Base-by-base conservation (phyloP, 139 green algal genomes). In the Chlamydomonas sp. region DNA sequence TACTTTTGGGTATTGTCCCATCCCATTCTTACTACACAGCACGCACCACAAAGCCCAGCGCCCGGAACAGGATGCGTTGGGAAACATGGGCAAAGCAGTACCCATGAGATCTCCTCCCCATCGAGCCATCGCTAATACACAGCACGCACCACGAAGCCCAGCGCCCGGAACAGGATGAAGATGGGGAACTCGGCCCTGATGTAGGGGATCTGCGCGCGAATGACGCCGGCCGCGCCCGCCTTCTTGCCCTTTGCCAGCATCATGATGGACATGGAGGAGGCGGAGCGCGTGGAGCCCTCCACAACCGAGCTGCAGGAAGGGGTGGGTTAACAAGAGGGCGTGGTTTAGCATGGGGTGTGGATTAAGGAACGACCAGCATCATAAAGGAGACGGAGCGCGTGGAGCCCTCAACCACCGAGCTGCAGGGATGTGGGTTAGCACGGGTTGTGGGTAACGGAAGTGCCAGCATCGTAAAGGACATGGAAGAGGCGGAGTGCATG, bases 141-240 rank as follows among this genome's bases (percentile, higher is more conserved):
- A 74, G 31, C 64, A 88, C 94, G 73, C 77, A 96, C 95, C 87
- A 96, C 94, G 60, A 96, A 95, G 82, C 97, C 97, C 63, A 99
- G 91, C 0, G 97, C 97, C 1, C 96, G 86, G 92, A 99, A 99
- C 57, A 98, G 92, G 83, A 99, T 95, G 78, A 98, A 92, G 78
- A 98, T 95, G 81, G 97, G 97, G 73, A 99, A 93, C 77, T 98
- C 96, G 3, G 94, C 93, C 67, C 95, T 94, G 84, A 97, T 95
- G 89, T 98, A 98, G 9, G 96, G 96, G 64, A 95, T 94, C 67
- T 91, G 88, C 7, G 89, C 89, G 64, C 96, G 91, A 75, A 98
- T 95, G 63, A 94, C 87, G 9, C 82, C 85, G n/a, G 88, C 90
- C 74, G 89, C 89, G 83, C 94, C 92, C 61, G 73, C 89, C 76